These are phyloP conservation scores for Zarea fungicola DNA, from an alignment of 2,329 filamentous ascomycete species.

Conservation along the genomic window DNA sequence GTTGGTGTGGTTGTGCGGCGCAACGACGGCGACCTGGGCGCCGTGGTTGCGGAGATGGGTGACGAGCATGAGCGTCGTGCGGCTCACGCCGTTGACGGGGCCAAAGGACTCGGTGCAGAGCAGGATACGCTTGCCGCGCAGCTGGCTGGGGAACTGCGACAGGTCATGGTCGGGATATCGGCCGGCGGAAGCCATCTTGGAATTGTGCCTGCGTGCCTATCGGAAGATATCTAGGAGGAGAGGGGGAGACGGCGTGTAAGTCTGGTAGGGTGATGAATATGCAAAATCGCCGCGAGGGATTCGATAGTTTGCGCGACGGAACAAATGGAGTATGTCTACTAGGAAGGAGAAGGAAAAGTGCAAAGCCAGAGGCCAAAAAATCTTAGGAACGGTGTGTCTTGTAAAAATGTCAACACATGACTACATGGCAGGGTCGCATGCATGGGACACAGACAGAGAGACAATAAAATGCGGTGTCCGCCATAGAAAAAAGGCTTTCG, in stretches of 20 bases:
- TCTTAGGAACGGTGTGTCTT: too few relatives aligned
- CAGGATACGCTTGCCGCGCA: conserved; percentile 58
- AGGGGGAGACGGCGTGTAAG: too few relatives aligned
- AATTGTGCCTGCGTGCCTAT: too few relatives aligned
- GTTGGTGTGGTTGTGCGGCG: conserved; percentile 52
- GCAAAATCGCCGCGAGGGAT: too few relatives aligned
- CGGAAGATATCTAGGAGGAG: too few relatives aligned
- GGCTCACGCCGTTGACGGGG: conserved; percentile 67
- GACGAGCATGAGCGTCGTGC: conserved; percentile 64
- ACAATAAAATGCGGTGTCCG: background rate
- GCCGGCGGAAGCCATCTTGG: conserved; percentile 6
- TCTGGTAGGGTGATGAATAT: too few relatives aligned
- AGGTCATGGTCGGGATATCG: conserved; percentile 32
- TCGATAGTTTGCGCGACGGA: too few relatives aligned
- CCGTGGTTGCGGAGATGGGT: conserved; percentile 61
- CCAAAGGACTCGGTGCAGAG: conserved; percentile 68
- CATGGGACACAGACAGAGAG: background rate
- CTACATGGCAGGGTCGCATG: background rate
- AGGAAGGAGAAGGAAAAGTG: background rate
- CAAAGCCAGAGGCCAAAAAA: too few relatives aligned
- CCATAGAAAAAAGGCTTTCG: background rate
- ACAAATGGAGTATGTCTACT: too few relatives aligned
- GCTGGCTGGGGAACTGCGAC: conserved; percentile 39
- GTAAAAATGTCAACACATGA: conserved; percentile 5
- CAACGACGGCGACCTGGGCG: conserved; percentile 60